phyloP scores from a whole-genome alignment of 805 yeast species.

The Wickerhamomyces mucosus region DNA sequence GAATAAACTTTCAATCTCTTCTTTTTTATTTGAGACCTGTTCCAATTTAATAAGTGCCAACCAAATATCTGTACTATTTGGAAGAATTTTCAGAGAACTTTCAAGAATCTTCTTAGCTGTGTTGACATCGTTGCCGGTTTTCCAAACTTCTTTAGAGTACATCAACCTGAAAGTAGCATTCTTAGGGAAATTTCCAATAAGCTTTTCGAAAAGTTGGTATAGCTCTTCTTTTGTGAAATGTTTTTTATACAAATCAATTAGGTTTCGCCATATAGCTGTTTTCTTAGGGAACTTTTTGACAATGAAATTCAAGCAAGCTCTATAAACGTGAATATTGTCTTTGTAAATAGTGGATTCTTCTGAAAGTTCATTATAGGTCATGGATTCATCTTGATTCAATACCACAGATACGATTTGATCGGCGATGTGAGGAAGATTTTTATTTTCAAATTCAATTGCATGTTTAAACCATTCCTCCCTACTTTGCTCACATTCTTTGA shows the following conservation, averaged over 20 bases:
- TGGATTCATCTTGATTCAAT: slow-evolving; percentile 22
- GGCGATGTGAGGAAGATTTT: slow-evolving; percentile 36
- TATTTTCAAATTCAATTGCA: slow-evolving; percentile 44
- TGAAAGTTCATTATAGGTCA: slow-evolving; percentile 13
- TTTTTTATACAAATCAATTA: slow-evolving; percentile 28
- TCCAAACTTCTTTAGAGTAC: slow-evolving; percentile 68
- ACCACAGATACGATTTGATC: slow-evolving; percentile 41
- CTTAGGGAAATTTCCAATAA: slow-evolving; percentile 41
- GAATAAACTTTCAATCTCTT: slow-evolving; percentile 28
- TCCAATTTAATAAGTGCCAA: slow-evolving; percentile 66
- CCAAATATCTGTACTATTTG: slow-evolving; percentile 50
- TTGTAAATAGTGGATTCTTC: slow-evolving; percentile 16
- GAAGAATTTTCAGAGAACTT: slow-evolving; percentile 34
- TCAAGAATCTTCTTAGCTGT: slow-evolving; percentile 46
- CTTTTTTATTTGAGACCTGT: slow-evolving; percentile 27
- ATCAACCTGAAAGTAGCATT: slow-evolving; percentile 46
- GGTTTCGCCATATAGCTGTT: slow-evolving; percentile 38
- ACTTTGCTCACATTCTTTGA: slow-evolving; percentile 29
- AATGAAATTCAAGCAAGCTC: slow-evolving; percentile 37
- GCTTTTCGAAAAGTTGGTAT: slow-evolving; percentile 40
- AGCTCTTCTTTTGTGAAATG: slow-evolving; percentile 22
- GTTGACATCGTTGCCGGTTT: slow-evolving; percentile 30
- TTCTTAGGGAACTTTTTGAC: slow-evolving; percentile 38
- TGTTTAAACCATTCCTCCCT: slow-evolving; percentile 44
- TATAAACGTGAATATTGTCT: slow-evolving; percentile 13